A percentile compares a stretch with the other conserved stretches of the same genome.
These are phyloP conservation scores for Fagopyrum homotropicum DNA, from an alignment of 148 eudicot species.

Conservation along the genomic window DNA sequence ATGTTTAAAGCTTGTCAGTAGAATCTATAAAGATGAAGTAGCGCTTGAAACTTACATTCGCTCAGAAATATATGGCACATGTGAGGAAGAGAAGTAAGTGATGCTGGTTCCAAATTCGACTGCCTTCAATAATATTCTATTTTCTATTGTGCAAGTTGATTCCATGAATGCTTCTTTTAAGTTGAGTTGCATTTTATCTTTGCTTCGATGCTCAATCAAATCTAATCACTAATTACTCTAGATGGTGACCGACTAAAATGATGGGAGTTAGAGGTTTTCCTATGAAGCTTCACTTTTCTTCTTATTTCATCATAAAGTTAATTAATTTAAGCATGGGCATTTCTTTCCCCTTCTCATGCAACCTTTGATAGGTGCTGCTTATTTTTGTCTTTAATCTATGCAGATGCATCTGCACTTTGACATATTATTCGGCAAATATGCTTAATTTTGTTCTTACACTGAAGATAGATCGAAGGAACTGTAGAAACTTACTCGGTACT, in stretches of 20 bases:
- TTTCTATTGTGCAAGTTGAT: background rate
- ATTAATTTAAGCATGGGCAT: background rate
- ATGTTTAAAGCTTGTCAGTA: conserved; percentile 48
- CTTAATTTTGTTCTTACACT: background rate
- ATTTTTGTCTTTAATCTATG: background rate
- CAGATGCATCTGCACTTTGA: background rate
- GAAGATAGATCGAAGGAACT: background rate
- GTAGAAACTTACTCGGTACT: background rate
- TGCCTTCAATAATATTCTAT: background rate
- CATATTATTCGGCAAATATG: background rate
- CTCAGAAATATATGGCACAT: conserved; percentile 70
- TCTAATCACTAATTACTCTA: background rate
- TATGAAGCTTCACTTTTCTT: background rate
- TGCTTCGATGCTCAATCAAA: background rate
- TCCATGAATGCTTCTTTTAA: background rate
- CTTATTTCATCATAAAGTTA: no score
- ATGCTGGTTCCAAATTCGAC: conserved; percentile 3
- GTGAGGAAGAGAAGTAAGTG: conserved; percentile 55
- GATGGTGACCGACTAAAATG: background rate
- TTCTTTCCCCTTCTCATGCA: conserved; percentile 1
- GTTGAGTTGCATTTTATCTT: background rate
- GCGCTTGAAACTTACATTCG: conserved; percentile 82
- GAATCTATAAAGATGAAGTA: conserved; percentile 69
- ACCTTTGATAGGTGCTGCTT: background rate
- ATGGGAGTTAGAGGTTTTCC: background rate